Percentiles rank a stretch among this genome's conserved stretches.
These are phyloP conservation scores for Tylopilus vinaceipallidus DNA, from an alignment of 768 basidiomycete genomes.

Conservation along the genomic window DNA sequence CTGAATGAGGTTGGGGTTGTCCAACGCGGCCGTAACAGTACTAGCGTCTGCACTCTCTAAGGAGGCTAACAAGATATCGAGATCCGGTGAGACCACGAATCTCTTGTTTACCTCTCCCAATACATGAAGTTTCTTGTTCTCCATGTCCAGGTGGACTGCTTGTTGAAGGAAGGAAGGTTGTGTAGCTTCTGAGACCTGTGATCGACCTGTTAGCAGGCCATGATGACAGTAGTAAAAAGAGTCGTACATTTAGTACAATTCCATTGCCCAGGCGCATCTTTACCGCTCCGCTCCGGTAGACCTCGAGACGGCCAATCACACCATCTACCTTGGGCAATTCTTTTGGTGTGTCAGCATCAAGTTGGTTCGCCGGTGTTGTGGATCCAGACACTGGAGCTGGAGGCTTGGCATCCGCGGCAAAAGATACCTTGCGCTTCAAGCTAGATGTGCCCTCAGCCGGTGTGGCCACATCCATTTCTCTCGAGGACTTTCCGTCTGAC, in stretches of 20 bases:
- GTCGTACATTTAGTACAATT: conserved; percentile 73
- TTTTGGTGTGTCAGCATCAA: conserved; percentile 22
- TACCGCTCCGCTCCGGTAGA: conserved; percentile 81
- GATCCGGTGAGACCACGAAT: conserved; percentile 81
- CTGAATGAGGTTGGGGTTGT: conserved; percentile 48
- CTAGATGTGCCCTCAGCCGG: conserved; percentile 25
- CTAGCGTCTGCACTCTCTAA: conserved; percentile 61
- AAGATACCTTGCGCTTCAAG: conserved; percentile 52
- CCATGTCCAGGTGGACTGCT: conserved; percentile 67
- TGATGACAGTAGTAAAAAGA: neutral
- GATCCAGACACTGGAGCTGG: conserved; percentile 34
- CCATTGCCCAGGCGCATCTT: conserved; percentile 84
- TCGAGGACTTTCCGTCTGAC: conserved; percentile 26
- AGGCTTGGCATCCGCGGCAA: conserved; percentile 59
- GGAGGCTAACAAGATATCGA: conserved; percentile 68
- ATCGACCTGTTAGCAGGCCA: neutral
- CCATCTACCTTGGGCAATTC: conserved; percentile 58
- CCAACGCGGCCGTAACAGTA: conserved; percentile 29
- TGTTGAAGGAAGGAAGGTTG: conserved; percentile 89
- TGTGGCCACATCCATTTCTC: conserved; percentile 36
- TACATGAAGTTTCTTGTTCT: conserved; percentile 58
- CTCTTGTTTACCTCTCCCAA: conserved; percentile 87
- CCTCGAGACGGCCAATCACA: conserved; percentile 77
- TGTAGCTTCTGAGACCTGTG: conserved; percentile 78
- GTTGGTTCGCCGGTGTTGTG: conserved; percentile 18